Percentiles rank a stretch among this genome's conserved stretches.
phyloP scores from a whole-genome alignment of 176 grass and related monocot genomes.

The Rhynchospora pubera region DNA sequence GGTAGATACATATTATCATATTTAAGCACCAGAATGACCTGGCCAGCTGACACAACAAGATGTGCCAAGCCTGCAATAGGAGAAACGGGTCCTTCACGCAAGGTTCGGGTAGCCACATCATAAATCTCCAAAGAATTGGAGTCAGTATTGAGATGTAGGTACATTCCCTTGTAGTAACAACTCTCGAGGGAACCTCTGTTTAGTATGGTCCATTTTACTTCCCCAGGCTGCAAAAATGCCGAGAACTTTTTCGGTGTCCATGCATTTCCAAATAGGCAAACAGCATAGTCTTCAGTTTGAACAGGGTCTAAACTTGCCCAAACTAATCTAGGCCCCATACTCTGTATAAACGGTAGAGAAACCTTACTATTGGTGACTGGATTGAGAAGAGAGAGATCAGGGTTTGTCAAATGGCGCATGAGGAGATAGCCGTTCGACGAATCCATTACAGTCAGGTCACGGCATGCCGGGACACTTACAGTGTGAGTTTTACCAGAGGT shows the following conservation, averaged over 20 bases:
- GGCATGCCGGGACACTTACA: background rate
- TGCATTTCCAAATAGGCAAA: background rate
- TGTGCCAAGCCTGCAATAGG: background rate
- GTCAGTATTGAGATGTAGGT: background rate
- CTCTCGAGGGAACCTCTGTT: background rate
- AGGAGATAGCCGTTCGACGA: slow-evolving; percentile 6
- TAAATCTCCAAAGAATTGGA: background rate
- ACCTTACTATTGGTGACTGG: background rate
- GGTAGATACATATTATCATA: background rate
- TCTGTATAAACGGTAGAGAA: background rate
- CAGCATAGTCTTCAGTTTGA: background rate
- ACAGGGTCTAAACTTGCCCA: background rate
- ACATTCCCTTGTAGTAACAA: slow-evolving; percentile 1
- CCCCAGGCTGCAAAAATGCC: background rate
- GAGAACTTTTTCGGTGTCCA: background rate
- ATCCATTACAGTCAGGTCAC: background rate
- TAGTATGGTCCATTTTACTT: background rate
- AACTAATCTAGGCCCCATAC: background rate
- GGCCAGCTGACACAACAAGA: background rate
- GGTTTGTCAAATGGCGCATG: background rate
- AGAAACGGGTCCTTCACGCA: background rate
- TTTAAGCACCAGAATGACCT: slow-evolving; percentile 1
- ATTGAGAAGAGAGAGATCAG: background rate
- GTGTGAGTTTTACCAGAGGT: background rate
- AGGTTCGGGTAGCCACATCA: background rate